These are phyloP conservation scores for Pouteria glomerata DNA, from an alignment of 148 eudicot species.

Conservation along the genomic window DNA sequence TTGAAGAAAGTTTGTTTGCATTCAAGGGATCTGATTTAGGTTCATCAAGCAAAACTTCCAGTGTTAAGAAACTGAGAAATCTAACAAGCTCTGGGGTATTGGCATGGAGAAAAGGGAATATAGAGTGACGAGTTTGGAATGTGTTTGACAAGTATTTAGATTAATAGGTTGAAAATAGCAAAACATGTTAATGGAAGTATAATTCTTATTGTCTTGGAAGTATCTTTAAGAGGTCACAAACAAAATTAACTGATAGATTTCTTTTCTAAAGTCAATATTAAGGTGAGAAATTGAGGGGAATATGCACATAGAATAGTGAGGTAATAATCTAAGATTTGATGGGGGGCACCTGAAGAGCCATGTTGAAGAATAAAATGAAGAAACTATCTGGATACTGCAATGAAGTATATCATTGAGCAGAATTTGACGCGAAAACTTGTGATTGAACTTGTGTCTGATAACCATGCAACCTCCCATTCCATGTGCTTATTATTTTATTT, in stretches of 20 bases:
- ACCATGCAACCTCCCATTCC: too few species aligned
- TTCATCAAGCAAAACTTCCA: background rate
- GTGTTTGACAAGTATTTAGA: background rate
- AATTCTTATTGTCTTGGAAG: background rate
- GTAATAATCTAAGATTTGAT: background rate
- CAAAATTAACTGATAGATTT: background rate
- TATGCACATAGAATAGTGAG: background rate
- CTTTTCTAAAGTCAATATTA: background rate
- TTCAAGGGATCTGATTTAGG: background rate
- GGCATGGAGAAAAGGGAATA: background rate
- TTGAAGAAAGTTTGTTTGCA: background rate
- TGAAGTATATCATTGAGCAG: background rate
- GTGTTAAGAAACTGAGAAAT: background rate
- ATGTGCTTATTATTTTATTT: too few species aligned
- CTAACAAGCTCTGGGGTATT: background rate
- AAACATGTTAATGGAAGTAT: background rate
- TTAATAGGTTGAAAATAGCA: background rate
- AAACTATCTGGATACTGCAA: background rate
- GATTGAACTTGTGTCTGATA: background rate
- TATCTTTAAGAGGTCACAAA: background rate
- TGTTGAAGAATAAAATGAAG: background rate
- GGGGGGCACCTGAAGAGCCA: background rate
- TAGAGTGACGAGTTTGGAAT: background rate
- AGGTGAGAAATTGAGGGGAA: background rate
- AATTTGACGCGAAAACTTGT: background rate